These are phyloP conservation scores for Citeromyces hawaiiensis DNA, from an alignment of 1,139 yeast species.

Conservation along the genomic window DNA sequence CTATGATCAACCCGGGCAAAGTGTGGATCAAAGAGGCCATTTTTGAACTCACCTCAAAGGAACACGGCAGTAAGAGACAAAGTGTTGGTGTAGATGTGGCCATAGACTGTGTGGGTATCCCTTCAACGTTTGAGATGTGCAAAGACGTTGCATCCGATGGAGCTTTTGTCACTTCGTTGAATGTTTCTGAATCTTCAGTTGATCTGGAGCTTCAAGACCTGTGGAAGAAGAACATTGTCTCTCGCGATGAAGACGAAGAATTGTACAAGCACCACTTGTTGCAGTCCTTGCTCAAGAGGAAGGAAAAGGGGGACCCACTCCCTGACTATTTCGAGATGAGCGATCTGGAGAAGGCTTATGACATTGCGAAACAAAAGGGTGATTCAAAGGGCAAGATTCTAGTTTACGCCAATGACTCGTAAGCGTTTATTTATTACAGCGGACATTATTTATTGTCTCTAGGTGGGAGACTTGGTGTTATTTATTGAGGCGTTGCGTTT, in stretches of 20 bases:
- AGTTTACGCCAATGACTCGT: neutral
- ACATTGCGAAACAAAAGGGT: conserved; percentile 9
- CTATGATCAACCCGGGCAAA: conserved; percentile 22
- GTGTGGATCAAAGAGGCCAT: conserved; percentile 16
- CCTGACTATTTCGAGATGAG: conserved; percentile 46
- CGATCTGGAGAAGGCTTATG: conserved; percentile 51
- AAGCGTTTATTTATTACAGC: neutral
- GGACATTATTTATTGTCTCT: too few species aligned
- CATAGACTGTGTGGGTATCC: conserved; percentile 33
- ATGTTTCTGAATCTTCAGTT: conserved; percentile 30
- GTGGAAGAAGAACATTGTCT: conserved; percentile 29
- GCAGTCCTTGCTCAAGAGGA: conserved; percentile 17
- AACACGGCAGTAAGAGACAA: conserved; percentile 11
- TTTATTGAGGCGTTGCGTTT: too few species aligned
- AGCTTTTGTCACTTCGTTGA: conserved; percentile 31
- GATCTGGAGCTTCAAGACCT: conserved; percentile 27
- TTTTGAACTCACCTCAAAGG: conserved; percentile 11
- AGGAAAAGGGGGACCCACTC: conserved; percentile 26
- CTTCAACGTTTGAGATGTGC: conserved; percentile 29
- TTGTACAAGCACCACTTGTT: conserved; percentile 22
- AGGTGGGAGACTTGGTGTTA: too few species aligned
- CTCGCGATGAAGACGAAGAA: conserved; percentile 31
- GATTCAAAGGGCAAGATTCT: neutral
- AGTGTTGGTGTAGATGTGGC: conserved; percentile 33
- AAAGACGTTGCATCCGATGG: conserved; percentile 30